Evolutionary conservation across 352 stramenopile genomes (phyloP).

Genomic region (Elongisporangium undulatum): DNA sequence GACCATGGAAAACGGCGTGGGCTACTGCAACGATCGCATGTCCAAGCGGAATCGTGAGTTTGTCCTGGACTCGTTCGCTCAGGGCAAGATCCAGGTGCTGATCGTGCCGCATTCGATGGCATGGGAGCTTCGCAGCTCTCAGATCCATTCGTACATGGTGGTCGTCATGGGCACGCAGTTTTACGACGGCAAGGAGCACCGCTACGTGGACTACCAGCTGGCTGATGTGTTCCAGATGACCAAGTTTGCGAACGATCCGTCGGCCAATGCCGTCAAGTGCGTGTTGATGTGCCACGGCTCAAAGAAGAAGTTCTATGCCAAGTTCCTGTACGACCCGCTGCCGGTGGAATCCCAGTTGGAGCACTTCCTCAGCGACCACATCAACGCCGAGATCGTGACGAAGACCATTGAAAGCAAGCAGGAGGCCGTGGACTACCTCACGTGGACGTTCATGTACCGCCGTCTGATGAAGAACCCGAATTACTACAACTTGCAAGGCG

Average conservation of each 20-base stretch:
- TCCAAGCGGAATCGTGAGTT: slow-evolving; percentile 84
- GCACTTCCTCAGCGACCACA: slow-evolving; percentile 97
- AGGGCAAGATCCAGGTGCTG: slow-evolving; percentile 89
- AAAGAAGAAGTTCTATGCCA: slow-evolving; percentile 98
- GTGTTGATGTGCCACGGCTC: slow-evolving; percentile 96
- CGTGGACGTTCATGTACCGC: slow-evolving; percentile 99
- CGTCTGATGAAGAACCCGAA: slow-evolving; percentile 99
- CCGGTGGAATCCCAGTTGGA: slow-evolving; percentile 99
- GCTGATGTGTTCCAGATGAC: slow-evolving; percentile 99
- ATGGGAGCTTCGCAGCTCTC: slow-evolving; percentile 82
- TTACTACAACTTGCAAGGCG: slow-evolving; percentile 98
- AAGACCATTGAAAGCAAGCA: slow-evolving; percentile 99
- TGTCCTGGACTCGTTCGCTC: slow-evolving; percentile 87
- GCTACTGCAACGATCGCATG: slow-evolving; percentile 95
- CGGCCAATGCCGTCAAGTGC: slow-evolving; percentile 86
- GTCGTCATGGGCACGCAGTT: slow-evolving; percentile 97
- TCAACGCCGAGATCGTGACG: slow-evolving; percentile 99
- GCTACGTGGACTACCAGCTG: slow-evolving; percentile 97
- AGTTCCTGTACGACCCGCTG: slow-evolving; percentile 99
- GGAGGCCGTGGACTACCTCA: slow-evolving; percentile 99
- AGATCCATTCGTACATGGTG: slow-evolving; percentile 89
- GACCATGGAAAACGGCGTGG: slow-evolving; percentile 93
- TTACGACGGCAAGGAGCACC: slow-evolving; percentile 95
- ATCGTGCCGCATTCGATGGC: slow-evolving; percentile 93
- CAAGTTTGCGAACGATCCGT: slow-evolving; percentile 62